These are phyloP conservation scores for Sclerotinia trifoliorum DNA, from an alignment of 2,329 filamentous ascomycete species.

Conservation along the genomic window DNA sequence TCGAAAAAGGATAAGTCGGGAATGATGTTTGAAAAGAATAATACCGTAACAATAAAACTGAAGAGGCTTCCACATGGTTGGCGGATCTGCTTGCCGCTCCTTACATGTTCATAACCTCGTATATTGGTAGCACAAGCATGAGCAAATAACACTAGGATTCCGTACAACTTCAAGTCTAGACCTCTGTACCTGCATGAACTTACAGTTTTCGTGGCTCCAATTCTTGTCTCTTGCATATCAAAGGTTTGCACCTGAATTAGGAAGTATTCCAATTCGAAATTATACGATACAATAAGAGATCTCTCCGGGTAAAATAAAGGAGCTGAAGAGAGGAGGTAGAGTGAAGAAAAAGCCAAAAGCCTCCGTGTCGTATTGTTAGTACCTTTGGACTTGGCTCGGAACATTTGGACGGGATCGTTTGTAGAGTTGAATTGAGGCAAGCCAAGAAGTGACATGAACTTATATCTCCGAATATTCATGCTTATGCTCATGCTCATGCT, in stretches of 20 bases:
- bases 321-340: background rate
- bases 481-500: background rate
- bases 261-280: background rate
- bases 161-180: background rate
- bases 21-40: slow-evolving; percentile 3
- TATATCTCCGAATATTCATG: slow-evolving; percentile 4
- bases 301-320: slow-evolving; percentile 11
- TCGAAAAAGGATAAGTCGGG: background rate
- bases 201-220: background rate
- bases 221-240: slow-evolving; percentile 1
- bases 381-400: background rate
- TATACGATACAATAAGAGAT: background rate
- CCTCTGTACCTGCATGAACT: slow-evolving; percentile 11
- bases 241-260: background rate
- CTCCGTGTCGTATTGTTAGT: background rate
- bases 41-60: background rate
- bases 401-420: background rate
- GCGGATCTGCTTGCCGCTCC: slow-evolving; percentile 9
- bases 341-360: background rate
- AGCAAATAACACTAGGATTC: background rate
- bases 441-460: background rate
- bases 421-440: background rate
- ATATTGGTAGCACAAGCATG: background rate
- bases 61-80: no score
- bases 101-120: background rate